These are phyloP conservation scores for Pseudogymnoascus sp. DNA, from an alignment of 2,329 filamentous ascomycete genomes.

Conservation along the genomic window DNA sequence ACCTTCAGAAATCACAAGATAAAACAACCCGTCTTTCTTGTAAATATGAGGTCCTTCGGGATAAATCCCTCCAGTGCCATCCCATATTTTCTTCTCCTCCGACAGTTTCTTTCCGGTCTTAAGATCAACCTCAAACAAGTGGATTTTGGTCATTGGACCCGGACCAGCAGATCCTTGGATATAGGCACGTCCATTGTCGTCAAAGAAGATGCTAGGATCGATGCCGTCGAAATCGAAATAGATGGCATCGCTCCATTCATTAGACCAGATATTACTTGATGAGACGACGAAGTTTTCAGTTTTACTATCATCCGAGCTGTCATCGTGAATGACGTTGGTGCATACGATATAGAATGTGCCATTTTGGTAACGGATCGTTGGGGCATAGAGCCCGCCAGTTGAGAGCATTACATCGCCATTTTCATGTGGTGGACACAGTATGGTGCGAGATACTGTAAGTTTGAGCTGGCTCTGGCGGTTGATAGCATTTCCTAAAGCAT, in stretches of 20 bases:
- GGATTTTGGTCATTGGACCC: background rate
- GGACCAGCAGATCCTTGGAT: background rate
- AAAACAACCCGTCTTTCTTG: conserved; percentile 27
- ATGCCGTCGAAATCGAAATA: background rate
- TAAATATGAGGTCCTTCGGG: conserved; percentile 28
- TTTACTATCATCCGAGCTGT: background rate
- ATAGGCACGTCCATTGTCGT: background rate
- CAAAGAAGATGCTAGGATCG: background rate
- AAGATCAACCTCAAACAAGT: background rate
- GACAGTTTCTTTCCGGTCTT: background rate
- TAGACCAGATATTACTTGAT: background rate
- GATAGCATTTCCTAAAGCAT: background rate
- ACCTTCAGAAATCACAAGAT: conserved; percentile 18
- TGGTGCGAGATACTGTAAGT: background rate
- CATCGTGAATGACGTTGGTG: background rate
- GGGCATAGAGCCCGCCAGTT: conserved; percentile 32
- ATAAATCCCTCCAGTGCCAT: background rate
- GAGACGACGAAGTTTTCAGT: background rate
- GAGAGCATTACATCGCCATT: conserved; percentile 17
- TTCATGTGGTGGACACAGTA: background rate
- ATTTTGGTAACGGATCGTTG: conserved; percentile 26
- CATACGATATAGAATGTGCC: background rate
- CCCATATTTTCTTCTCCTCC: background rate
- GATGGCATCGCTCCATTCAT: conserved; percentile 2
- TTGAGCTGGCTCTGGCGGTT: background rate